These are phyloP conservation scores for Nemania bipapillata DNA, from an alignment of 2,329 filamentous ascomycete species.

Conservation along the genomic window DNA sequence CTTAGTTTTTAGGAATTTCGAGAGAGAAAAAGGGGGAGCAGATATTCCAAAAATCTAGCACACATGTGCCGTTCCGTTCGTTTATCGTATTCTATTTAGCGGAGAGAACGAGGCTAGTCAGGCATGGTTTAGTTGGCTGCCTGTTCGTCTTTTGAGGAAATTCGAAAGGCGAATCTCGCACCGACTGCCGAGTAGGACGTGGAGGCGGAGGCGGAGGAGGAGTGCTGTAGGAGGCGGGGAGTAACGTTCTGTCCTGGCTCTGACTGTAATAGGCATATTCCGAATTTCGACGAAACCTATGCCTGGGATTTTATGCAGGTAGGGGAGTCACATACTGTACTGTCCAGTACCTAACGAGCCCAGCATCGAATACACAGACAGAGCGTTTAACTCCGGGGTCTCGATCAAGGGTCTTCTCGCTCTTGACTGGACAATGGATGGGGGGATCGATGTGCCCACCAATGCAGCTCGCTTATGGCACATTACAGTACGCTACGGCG, in stretches of 20 bases:
- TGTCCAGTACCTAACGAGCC: too few relatives aligned
- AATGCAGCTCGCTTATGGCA: background rate
- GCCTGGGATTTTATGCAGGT: background rate
- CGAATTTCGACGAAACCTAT: background rate
- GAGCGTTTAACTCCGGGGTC: background rate
- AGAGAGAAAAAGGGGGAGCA: too few relatives aligned
- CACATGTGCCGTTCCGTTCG: too few relatives aligned
- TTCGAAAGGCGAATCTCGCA: constrained; percentile 3
- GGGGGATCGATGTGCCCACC: background rate
- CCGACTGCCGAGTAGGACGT: background rate
- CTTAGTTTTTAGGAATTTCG: background rate
- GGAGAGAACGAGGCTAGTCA: too few relatives aligned
- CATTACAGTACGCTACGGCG: background rate
- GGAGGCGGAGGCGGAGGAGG: background rate
- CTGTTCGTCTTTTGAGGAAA: background rate
- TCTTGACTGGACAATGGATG: background rate
- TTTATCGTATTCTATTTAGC: too few relatives aligned
- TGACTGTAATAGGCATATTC: constrained; percentile 29
- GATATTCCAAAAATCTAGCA: background rate
- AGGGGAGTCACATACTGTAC: too few relatives aligned
- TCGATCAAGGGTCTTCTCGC: background rate
- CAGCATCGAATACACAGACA: background rate
- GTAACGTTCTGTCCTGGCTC: background rate
- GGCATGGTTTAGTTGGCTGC: too few relatives aligned
- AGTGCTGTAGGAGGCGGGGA: background rate